phyloP scores from a whole-genome alignment of 495 filamentous ascomycete species.

The Aspergillus asperescens region DNA sequence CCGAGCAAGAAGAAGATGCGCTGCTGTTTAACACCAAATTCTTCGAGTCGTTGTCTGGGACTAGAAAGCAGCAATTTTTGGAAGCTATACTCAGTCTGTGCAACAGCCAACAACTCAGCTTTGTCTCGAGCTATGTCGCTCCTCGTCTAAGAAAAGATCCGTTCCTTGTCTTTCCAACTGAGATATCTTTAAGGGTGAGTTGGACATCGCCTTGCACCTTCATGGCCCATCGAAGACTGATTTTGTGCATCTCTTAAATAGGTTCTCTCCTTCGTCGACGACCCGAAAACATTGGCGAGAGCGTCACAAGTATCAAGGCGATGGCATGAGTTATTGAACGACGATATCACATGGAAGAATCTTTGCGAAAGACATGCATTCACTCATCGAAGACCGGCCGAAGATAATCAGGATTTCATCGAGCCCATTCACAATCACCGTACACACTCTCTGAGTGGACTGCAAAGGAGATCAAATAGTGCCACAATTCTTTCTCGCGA shows the following conservation, averaged over 20 bases:
- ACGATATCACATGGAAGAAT: conserved; percentile 97
- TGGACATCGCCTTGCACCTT: neutral
- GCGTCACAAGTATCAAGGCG: conserved; percentile 87
- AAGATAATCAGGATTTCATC: conserved; percentile 39
- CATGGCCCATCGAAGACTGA: conserved; percentile 3
- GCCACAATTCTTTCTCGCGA: conserved; percentile 27
- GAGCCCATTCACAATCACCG: conserved; percentile 34
- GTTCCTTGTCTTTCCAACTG: conserved; percentile 81
- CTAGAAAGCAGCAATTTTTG: conserved; percentile 59
- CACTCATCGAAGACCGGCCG: conserved; percentile 61
- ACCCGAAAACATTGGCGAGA: conserved; percentile 84
- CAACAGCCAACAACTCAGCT: conserved; percentile 89
- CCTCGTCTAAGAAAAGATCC: conserved; percentile 94
- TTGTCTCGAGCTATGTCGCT: conserved; percentile 88
- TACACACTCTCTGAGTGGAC: conserved; percentile 19
- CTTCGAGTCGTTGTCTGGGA: conserved; percentile 50
- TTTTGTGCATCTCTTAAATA: conserved; percentile 26
- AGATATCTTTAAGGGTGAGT: conserved; percentile 80
- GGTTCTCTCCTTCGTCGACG: conserved; percentile 92
- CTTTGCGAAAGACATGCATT: conserved; percentile 83
- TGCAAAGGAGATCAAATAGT: conserved; percentile 27
- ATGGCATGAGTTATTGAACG: conserved; percentile 88
- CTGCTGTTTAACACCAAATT: conserved; percentile 50
- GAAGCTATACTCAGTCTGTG: conserved; percentile 85
- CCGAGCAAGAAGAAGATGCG: conserved; percentile 53